Conservation (phyloP, 768 basidiomycete species). For the Mycena floridula region DNA sequence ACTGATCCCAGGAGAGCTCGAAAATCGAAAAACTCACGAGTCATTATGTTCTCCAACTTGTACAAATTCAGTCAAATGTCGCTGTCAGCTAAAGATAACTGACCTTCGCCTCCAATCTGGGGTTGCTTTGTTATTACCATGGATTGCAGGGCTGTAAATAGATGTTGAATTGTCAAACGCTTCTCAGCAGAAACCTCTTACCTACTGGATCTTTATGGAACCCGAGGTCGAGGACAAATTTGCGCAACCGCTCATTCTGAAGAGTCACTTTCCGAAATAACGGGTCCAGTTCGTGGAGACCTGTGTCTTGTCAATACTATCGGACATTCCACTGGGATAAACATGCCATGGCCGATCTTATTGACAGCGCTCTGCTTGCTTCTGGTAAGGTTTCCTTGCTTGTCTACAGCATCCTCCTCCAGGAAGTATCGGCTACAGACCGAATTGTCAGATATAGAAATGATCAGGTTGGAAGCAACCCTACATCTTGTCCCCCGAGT, state of each 20-base stretch:
- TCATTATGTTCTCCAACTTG: slow-evolving; percentile 90
- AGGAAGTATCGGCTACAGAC: slow-evolving; percentile 71
- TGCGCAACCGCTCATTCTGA: slow-evolving; percentile 65
- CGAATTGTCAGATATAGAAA: not conserved
- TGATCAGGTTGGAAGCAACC: slow-evolving; percentile 8
- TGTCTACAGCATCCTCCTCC: slow-evolving; percentile 82
- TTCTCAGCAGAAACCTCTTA: slow-evolving; percentile 23
- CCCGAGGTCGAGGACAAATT: slow-evolving; percentile 68
- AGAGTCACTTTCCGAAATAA: slow-evolving; percentile 75
- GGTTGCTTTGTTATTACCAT: slow-evolving; percentile 97
- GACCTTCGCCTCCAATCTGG: slow-evolving; percentile 88
- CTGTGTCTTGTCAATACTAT: slow-evolving; percentile 37
- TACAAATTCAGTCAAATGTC: not conserved
- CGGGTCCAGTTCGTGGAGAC: slow-evolving; percentile 80
- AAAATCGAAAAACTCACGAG: slow-evolving; percentile 50
- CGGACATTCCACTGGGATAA: not conserved
- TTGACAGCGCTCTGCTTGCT: slow-evolving; percentile 81
- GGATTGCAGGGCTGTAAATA: slow-evolving; percentile 66
- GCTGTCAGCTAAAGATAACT: slow-evolving; percentile 8
- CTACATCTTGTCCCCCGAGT: slow-evolving; percentile 86
- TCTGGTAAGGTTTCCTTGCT: slow-evolving; percentile 60
- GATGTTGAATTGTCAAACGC: not conserved
- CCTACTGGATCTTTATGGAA: slow-evolving; percentile 85
- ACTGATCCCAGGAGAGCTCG: slow-evolving; percentile 1
- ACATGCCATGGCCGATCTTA: slow-evolving; percentile 85